A percentile compares a stretch with the other conserved stretches of the same genome.
These are phyloP conservation scores for Priceomyces melissophilus DNA, from an alignment of 805 yeast species.

Conservation along the genomic window DNA sequence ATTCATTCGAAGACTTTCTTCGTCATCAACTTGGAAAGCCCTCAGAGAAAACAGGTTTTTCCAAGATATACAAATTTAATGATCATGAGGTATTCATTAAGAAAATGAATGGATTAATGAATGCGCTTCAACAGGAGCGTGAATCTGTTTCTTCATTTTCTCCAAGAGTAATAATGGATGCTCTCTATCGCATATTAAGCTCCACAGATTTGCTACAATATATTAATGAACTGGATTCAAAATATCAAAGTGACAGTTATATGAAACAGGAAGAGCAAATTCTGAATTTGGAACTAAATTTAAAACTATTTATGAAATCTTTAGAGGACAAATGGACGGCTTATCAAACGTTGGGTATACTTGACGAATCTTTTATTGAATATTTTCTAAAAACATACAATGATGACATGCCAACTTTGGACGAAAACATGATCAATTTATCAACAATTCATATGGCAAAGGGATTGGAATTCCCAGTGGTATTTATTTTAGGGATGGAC, in stretches of 20 bases:
- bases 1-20: conserved; percentile 20
- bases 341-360: conserved; percentile 7
- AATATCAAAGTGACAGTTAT: background rate
- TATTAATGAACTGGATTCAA: conserved; percentile 13
- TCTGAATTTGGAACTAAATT: conserved; percentile 9
- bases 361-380: conserved; percentile 27
- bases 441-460: conserved; percentile 75
- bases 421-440: conserved; percentile 41
- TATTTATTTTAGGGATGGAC: conserved; percentile 39
- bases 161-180: conserved; percentile 34
- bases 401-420: conserved; percentile 27
- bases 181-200: conserved; percentile 28
- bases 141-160: conserved; percentile 18
- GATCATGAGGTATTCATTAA: conserved; percentile 12
- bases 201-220: conserved; percentile 31
- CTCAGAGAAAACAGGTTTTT: background rate
- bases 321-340: conserved; percentile 13
- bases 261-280: conserved; percentile 6
- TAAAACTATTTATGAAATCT: conserved; percentile 20
- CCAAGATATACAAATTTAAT: conserved; percentile 7
- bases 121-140: conserved; percentile 12
- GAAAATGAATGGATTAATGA: conserved; percentile 14
- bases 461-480: conserved; percentile 71
- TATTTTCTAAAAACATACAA: conserved; percentile 41
- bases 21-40: conserved; percentile 13